Evolutionary conservation across 768 basidiomycete species (phyloP), one percentile per base, ranked within the genome.

Genomic region (Coprinopsis marcescibilis): DNA sequence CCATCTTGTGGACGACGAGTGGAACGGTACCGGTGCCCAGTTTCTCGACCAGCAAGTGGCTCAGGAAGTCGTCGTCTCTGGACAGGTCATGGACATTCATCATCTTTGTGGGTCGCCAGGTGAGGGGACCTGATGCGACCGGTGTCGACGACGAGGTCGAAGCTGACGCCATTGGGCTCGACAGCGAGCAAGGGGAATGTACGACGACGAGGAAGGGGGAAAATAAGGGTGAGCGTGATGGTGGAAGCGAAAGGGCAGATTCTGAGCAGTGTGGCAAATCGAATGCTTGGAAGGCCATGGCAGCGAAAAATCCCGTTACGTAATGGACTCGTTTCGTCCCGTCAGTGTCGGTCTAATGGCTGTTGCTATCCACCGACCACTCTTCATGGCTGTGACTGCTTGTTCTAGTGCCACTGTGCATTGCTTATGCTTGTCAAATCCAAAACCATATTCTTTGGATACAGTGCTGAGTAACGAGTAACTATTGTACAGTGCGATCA

Each of bases 31-130:
- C 85, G 2, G 88, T 88, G 35, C 89, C 89, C 26, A 92, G 78
- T 57, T 90, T 90, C 69, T 92, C 89, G 52, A 92, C 86, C 48
- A 92, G 80, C 30, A 92, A 75, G 68, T 91, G 86, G 59, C 84
- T 86, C 62, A 92, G 81, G 63, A 90, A 91, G 67, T 92, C 89
- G 64, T 92, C 89, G 68, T 92, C 89, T 65, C 80, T 82, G 58
- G 89, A 86, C 51, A 92, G 78, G 78, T 92, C 89, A 65, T 78
- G 78, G 76, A 88, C 85, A 69, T 88, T 87, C 88, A 91, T 91
- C 56, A 87, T 83, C 73, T 86, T 89, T 40, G 87, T 90, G 15
- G 82, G 82, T 34, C 84, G 80, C 88, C 88, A 90, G 67, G 67
- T 56, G 48, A 82, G 58, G 48, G 59, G 45, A 32, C 59, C 57